Conservation (phyloP, 371 early-diverging fungal species). For the Mucor velutinosus region DNA sequence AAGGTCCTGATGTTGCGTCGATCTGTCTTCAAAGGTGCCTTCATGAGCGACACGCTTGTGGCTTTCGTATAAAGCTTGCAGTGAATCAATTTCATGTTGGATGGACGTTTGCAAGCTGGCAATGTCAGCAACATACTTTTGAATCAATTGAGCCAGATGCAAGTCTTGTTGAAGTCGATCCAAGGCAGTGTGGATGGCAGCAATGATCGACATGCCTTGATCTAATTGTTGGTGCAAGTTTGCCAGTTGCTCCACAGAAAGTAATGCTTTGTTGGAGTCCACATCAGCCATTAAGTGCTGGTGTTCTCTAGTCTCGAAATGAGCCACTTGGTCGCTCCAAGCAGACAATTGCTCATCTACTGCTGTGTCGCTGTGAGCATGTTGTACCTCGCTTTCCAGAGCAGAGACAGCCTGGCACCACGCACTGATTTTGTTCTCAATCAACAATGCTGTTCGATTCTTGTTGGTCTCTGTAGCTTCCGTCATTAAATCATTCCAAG, state of each 20-base stretch:
- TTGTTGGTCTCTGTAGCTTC: constrained; percentile 8
- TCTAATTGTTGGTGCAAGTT: background rate
- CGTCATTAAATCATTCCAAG: constrained; percentile 14
- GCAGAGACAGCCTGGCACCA: constrained; percentile 3
- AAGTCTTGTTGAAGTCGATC: constrained; percentile 9
- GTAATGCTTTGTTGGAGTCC: background rate
- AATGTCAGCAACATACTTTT: constrained; percentile 19
- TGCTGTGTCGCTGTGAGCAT: background rate
- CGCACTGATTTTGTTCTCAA: constrained; percentile 10
- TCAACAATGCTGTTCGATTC: constrained; percentile 7
- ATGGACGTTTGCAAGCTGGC: constrained; percentile 9
- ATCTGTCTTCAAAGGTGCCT: constrained; percentile 3
- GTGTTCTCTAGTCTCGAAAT: constrained; percentile 8
- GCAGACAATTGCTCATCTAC: background rate
- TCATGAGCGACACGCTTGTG: background rate
- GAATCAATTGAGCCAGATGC: constrained; percentile 20
- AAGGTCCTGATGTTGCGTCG: constrained; percentile 14
- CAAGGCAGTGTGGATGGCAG: constrained; percentile 2
- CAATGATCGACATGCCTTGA: background rate
- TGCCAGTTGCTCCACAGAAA: background rate
- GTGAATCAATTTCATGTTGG: background rate
- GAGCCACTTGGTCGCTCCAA: background rate
- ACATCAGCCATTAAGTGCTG: constrained; percentile 14
- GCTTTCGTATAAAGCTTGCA: constrained; percentile 8
- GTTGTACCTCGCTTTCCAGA: background rate